Evolutionary conservation across 352 stramenopile species (phyloP).

Genomic region (Phytopythium ostracodes): DNA sequence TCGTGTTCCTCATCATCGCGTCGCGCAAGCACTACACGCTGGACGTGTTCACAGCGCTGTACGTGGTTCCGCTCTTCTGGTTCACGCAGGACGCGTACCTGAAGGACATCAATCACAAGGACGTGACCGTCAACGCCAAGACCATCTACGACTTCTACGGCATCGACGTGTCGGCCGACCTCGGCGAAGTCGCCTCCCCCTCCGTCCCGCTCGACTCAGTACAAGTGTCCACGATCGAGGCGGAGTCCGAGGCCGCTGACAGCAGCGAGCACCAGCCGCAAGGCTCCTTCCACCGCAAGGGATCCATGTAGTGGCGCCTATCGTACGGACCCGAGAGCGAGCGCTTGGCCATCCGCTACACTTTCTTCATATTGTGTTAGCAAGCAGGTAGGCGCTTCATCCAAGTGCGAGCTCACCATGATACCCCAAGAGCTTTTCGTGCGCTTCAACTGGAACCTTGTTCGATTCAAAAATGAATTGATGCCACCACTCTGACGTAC

Average conservation of each 20-base stretch:
- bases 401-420: not conserved
- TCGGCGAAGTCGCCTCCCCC: slow-evolving; percentile 12
- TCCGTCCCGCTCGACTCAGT: slow-evolving; percentile 12
- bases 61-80: slow-evolving; percentile 87
- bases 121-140: slow-evolving; percentile 18
- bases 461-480: slow-evolving; percentile 2
- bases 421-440: not conserved
- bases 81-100: slow-evolving; percentile 74
- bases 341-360: not conserved
- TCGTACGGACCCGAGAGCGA: no score
- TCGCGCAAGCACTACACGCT: slow-evolving; percentile 90
- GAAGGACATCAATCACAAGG: slow-evolving; percentile 82
- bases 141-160: slow-evolving; percentile 58
- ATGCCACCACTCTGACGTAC: not conserved
- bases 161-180: slow-evolving; percentile 31
- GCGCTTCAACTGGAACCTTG: not conserved
- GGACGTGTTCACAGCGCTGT: slow-evolving; percentile 87
- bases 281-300: slow-evolving; percentile 5
- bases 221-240: slow-evolving; percentile 6
- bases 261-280: not conserved
- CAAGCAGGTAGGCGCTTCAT: not conserved
- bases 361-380: not conserved
- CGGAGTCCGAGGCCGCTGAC: not conserved
- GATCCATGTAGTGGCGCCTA: slow-evolving; percentile 2
- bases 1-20: slow-evolving; percentile 87